Evolutionary conservation across 163 green algal genomes (phyloP).

Genomic region (Scenedesmus sp.): DNA sequence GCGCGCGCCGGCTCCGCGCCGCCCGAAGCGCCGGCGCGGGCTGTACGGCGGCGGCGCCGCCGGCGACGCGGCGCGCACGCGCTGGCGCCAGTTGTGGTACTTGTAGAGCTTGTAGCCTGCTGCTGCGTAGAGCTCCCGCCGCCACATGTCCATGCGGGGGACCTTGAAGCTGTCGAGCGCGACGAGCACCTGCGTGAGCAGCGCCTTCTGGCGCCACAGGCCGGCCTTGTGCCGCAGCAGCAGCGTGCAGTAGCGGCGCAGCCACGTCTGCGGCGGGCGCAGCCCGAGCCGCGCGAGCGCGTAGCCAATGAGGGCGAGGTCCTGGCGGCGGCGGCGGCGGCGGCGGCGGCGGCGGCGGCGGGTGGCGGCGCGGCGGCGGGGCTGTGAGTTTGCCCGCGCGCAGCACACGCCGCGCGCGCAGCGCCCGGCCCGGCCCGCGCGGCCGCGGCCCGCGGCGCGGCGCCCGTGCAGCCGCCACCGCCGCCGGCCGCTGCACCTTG

Average conservation of each 20-base stretch:
- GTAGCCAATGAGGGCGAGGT: conserved; percentile 31
- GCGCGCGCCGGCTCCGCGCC: background rate
- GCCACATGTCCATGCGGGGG: conserved; percentile 40
- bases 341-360: too few species aligned
- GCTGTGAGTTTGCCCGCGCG: too few species aligned
- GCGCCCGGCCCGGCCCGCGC: background rate
- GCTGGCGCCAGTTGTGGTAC: conserved; percentile 30
- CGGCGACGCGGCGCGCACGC: background rate
- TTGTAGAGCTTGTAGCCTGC: conserved; percentile 36
- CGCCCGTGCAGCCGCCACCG: too few species aligned
- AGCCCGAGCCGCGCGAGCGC: conserved; percentile 32
- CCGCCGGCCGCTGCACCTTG: too few species aligned
- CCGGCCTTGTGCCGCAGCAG: conserved; percentile 35
- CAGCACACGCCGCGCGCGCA: too few species aligned
- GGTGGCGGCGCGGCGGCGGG: too few species aligned
- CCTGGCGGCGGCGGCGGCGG: too few species aligned
- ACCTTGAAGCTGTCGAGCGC: conserved; percentile 39
- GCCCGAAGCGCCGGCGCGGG: background rate
- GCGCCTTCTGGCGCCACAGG: conserved; percentile 14
- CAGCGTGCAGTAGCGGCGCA: conserved; percentile 34
- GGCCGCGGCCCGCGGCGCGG: background rate
- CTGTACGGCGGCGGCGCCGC: conserved; percentile 10
- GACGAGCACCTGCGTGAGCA: conserved; percentile 40
- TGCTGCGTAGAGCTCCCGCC: conserved; percentile 41
- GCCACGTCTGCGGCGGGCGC: conserved; percentile 36